A percentile compares a stretch with the other conserved stretches of the same genome.
Evolutionary conservation across 192 early-diverging fungal genomes (phyloP).

Genomic region (Coemansia sp.): DNA sequence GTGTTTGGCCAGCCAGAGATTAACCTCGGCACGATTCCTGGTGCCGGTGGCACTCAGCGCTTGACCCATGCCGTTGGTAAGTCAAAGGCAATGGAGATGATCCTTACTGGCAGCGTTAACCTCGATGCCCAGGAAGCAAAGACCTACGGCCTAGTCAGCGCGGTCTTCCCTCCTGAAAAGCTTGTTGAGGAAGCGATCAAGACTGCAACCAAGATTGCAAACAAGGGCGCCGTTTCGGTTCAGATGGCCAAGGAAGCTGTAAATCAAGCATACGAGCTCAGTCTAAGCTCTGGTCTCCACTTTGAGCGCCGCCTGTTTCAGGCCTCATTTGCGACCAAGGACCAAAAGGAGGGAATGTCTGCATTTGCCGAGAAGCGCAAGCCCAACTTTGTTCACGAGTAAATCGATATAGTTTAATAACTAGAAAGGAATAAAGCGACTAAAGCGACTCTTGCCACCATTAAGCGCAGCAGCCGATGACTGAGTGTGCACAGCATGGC

Average conservation of each 20-base stretch:
- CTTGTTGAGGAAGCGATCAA: constrained; percentile 88
- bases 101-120: constrained; percentile 81
- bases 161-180: constrained; percentile 80
- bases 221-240: constrained; percentile 77
- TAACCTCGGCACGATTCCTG: constrained; percentile 96
- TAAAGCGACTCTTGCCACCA: constrained; percentile 16
- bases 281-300: constrained; percentile 76
- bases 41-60: constrained; percentile 78
- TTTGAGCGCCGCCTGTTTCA: constrained; percentile 97
- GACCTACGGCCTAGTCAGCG: constrained; percentile 80
- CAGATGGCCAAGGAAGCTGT: constrained; percentile 98
- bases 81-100: constrained; percentile 97
- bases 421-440: neutral
- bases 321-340: constrained; percentile 81
- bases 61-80: constrained; percentile 94
- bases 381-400: constrained; percentile 84
- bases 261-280: constrained; percentile 90
- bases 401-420: neutral
- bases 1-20: constrained; percentile 99
- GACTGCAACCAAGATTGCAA: constrained; percentile 83
- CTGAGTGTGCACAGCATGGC: neutral
- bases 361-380: constrained; percentile 93
- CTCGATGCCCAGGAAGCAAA: constrained; percentile 87
- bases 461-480: neutral
- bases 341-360: constrained; percentile 95